Evolutionary conservation across 2,329 filamentous ascomycete species (phyloP).

Genomic region (Rhexocercosporidium sp.): DNA sequence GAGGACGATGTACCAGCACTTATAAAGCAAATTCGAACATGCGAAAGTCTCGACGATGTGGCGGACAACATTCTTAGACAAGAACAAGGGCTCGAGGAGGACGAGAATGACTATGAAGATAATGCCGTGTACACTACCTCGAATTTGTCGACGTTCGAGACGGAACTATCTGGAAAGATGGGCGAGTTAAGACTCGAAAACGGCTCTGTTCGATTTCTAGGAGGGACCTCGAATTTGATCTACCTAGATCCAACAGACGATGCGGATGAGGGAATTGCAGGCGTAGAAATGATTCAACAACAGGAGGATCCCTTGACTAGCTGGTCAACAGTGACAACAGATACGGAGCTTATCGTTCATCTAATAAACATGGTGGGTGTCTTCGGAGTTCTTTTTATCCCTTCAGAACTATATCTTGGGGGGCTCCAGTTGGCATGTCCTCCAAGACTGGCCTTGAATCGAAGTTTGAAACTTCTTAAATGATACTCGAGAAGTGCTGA

Average conservation of each 20-base stretch:
- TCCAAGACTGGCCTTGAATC: not conserved
- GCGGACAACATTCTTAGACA: slow-evolving; percentile 42
- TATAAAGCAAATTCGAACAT: slow-evolving; percentile 86
- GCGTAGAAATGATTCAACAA: slow-evolving; percentile 41
- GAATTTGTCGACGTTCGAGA: slow-evolving; percentile 59
- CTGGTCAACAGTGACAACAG: slow-evolving; percentile 87
- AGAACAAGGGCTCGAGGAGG: slow-evolving; percentile 41
- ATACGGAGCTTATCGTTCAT: slow-evolving; percentile 79
- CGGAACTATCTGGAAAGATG: slow-evolving; percentile 89
- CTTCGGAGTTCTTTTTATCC: not conserved
- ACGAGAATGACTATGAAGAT: slow-evolving; percentile 50
- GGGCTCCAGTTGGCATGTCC: not conserved
- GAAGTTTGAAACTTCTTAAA: not conserved
- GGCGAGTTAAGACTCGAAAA: slow-evolving; percentile 87
- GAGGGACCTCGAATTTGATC: slow-evolving; percentile 91
- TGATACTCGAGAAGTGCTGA: not conserved
- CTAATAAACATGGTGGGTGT: slow-evolving; percentile 76
- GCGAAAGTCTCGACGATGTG: slow-evolving; percentile 59
- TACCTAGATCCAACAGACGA: slow-evolving; percentile 66
- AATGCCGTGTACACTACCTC: slow-evolving; percentile 48
- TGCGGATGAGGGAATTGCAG: slow-evolving; percentile 38
- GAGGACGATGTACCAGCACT: slow-evolving; percentile 85
- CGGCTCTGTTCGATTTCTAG: slow-evolving; percentile 87
- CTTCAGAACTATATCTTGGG: not conserved
- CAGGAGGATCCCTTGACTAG: slow-evolving; percentile 75